phyloP scores from a whole-genome alignment of 2,329 filamentous ascomycete species.

The Fusarium annulatum region DNA sequence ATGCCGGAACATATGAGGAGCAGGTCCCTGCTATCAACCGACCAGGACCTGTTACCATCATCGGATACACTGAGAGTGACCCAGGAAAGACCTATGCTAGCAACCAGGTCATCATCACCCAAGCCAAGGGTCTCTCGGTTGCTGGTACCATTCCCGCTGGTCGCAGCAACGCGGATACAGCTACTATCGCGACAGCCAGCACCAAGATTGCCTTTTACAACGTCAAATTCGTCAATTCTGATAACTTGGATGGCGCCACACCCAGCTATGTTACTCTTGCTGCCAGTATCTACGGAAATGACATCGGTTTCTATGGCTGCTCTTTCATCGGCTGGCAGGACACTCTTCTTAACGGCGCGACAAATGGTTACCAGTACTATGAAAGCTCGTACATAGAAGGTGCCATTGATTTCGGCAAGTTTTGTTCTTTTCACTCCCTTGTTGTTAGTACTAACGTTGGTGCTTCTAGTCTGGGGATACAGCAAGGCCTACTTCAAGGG shows the following conservation, averaged over 20 bases:
- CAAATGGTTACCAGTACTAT: constrained; percentile 33
- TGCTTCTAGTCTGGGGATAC: constrained; percentile 35
- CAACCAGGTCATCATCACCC: constrained; percentile 66
- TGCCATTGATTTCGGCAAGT: constrained; percentile 26
- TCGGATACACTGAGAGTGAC: constrained; percentile 58
- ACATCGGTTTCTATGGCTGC: constrained; percentile 55
- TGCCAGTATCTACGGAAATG: constrained; percentile 48
- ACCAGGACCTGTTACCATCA: constrained; percentile 55
- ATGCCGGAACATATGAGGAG: constrained; percentile 59
- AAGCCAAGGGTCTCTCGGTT: constrained; percentile 28
- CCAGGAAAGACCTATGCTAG: constrained; percentile 55
- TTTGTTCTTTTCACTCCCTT: too few species aligned
- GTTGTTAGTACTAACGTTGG: too few species aligned
- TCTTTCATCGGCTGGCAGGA: constrained; percentile 40
- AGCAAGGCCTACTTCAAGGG: constrained; percentile 42
- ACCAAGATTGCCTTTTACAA: constrained; percentile 56
- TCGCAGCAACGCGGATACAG: constrained; percentile 39
- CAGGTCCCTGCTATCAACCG: constrained; percentile 51
- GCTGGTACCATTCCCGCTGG: constrained; percentile 42
- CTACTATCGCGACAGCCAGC: constrained; percentile 43
- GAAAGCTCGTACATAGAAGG: constrained; percentile 36
- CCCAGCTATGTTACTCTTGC: constrained; percentile 38
- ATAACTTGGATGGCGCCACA: constrained; percentile 27
- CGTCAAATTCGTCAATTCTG: constrained; percentile 56
- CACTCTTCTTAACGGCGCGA: constrained; percentile 30